Evolutionary conservation across 2,329 filamentous ascomycete genomes (phyloP), one percentile per base, ranked within the genome.

Genomic region (Furcasterigmium sp.): DNA sequence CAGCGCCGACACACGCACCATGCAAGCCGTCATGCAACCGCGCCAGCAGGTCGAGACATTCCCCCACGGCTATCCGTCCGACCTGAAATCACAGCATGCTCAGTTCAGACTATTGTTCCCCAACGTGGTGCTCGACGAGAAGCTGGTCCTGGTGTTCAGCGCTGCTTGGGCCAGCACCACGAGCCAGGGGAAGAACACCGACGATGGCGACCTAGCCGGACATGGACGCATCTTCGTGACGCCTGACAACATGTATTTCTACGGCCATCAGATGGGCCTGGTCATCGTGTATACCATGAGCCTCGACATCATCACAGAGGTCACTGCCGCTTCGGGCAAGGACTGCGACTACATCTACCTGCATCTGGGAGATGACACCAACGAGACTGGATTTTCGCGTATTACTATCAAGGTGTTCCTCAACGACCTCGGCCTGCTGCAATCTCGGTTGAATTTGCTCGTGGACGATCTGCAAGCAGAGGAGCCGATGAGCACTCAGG

Each of bases 91-190:
- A 4, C 94, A 98, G 59, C 89, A 96, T 57, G 86, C 90, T 3
- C 93, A 97, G 58, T 98, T 98, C 60, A 78, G 90, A 8, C 81
- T 96, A 43, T 72, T 98, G 1, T 98, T 98, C 64, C 91, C 91
- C 0, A 79, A 82, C 47, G 86, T 89, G 1, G 78, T 83, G 4
- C 70, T 79, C 23, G 79, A 86, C 15, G 90, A 97, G 56, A 89
- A 89, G 60, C 72, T 95, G 8, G 84, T 96, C 3, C 73, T 97
- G 39, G 93, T 98, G 3, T 97, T 97, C 67, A 81, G 91, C 37
- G 91, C 91, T 14, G 88, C 89, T 1, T 98, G 93, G 89, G 70
- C 67, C 34, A 80, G 75, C 50, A 70, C 73, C 15, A 64, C 56
- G 23, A 58, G 69, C 9, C 64, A 67, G 19, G 64, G 66, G 13